Evolutionary conservation across 2,329 filamentous ascomycete genomes (phyloP).

Genomic region (Talaromyces sp.): DNA sequence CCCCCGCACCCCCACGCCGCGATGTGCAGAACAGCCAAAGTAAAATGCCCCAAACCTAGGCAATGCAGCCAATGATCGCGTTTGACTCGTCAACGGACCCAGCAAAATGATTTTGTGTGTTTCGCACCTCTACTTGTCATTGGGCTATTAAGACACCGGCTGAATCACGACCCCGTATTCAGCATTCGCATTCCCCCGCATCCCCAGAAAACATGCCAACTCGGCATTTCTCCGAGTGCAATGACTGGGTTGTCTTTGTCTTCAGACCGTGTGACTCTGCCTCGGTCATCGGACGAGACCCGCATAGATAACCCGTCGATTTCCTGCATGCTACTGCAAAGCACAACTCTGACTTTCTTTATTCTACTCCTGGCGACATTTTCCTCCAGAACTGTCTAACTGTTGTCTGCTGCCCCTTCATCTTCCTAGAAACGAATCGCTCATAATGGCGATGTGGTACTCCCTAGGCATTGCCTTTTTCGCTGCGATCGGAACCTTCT

Average conservation of each 20-base stretch:
- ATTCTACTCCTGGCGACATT: not conserved
- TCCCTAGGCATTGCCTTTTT: constrained; percentile 58
- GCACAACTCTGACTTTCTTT: not conserved
- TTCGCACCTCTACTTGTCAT: not conserved
- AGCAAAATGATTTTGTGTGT: not conserved
- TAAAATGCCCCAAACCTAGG: not conserved
- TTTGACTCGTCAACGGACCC: not conserved
- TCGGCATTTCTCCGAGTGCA: constrained; percentile 33
- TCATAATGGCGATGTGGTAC: constrained; percentile 46
- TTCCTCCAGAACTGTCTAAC: not conserved
- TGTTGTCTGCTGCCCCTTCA: too few species aligned
- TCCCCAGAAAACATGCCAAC: constrained; percentile 17
- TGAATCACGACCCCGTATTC: not conserved
- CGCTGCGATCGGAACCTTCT: constrained; percentile 61
- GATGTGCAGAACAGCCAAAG: not conserved
- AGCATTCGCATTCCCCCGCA: constrained; percentile 15
- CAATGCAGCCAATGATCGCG: not conserved
- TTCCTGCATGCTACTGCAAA: not conserved
- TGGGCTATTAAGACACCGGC: not conserved
- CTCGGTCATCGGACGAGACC: constrained; percentile 24
- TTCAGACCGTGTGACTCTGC: constrained; percentile 14
- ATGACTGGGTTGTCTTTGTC: constrained; percentile 2
- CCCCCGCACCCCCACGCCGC: constrained; percentile 4
- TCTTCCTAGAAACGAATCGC: not conserved
- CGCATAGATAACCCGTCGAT: constrained; percentile 13